Percentiles rank a stretch among this genome's conserved stretches.
Conservation (phyloP, 805 yeast species). For the Ogataea haglerorum region DNA sequence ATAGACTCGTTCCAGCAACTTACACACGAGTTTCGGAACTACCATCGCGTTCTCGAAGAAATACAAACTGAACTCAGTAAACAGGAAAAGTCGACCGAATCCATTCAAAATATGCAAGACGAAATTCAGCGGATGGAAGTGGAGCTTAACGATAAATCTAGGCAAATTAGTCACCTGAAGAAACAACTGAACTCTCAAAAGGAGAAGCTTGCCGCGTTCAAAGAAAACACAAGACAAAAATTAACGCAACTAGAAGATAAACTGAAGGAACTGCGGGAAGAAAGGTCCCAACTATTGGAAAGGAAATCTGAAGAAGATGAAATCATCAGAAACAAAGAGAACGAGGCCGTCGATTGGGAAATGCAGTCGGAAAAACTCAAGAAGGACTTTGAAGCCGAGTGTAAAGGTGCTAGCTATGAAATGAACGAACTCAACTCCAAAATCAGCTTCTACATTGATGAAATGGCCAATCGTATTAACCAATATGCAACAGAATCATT, state of each 20-base stretch:
- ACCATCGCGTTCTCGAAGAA: slow-evolving; percentile 46
- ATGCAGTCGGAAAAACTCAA: slow-evolving; percentile 36
- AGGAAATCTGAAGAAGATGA: slow-evolving; percentile 47
- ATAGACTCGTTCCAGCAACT: slow-evolving; percentile 56
- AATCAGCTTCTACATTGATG: slow-evolving; percentile 49
- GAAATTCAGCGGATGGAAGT: slow-evolving; percentile 14
- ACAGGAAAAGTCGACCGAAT: slow-evolving; percentile 34
- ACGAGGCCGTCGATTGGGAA: slow-evolving; percentile 24
- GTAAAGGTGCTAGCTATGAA: slow-evolving; percentile 50
- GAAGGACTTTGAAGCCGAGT: slow-evolving; percentile 48
- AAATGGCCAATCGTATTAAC: slow-evolving; percentile 39
- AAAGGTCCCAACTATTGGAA: slow-evolving; percentile 46
- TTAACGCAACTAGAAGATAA: slow-evolving; percentile 39
- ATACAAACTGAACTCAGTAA: slow-evolving; percentile 43
- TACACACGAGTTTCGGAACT: slow-evolving; percentile 42
- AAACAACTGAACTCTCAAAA: slow-evolving; percentile 38
- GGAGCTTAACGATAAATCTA: slow-evolving; percentile 22
- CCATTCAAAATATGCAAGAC: slow-evolving; percentile 29
- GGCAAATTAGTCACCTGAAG: slow-evolving; percentile 29
- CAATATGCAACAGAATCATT: slow-evolving; percentile 7
- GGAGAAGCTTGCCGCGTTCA: slow-evolving; percentile 14
- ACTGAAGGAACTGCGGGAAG: slow-evolving; percentile 41
- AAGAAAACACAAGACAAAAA: slow-evolving; percentile 37
- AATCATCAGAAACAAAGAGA: slow-evolving; percentile 30
- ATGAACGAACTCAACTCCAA: slow-evolving; percentile 54